Conservation (phyloP, 768 basidiomycete species). For the Termitomyces sp. region DNA sequence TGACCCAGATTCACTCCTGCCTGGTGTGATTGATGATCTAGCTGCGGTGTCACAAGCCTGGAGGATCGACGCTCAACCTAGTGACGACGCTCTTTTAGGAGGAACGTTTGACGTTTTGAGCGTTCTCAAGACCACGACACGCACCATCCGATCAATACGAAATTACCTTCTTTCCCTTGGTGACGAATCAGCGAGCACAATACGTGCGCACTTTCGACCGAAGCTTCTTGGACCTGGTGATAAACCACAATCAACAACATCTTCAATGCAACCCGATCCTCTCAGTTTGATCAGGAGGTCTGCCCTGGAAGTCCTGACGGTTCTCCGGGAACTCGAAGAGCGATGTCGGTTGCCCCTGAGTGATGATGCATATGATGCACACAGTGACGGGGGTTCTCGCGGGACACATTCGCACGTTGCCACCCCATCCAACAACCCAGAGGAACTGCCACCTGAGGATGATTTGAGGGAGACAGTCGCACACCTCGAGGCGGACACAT, state of each 20-base stretch:
- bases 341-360: conserved; percentile 64
- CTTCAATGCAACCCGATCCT: conserved; percentile 41
- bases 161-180: conserved; percentile 82
- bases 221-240: conserved; percentile 31
- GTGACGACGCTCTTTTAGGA: conserved; percentile 9
- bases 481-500: conserved; percentile 50
- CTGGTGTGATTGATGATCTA: conserved; percentile 74
- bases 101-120: conserved; percentile 54
- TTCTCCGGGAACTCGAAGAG: conserved; percentile 79
- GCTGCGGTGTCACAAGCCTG: conserved; percentile 57
- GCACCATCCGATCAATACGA: conserved; percentile 74
- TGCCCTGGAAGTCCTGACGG: conserved; percentile 78
- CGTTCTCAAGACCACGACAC: conserved; percentile 73
- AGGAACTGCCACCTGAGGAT: conserved; percentile 36
- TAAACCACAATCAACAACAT: conserved; percentile 29
- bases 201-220: conserved; percentile 54
- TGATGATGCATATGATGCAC: conserved; percentile 79
- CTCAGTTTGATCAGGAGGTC: conserved; percentile 65
- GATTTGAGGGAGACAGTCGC: conserved; percentile 16
- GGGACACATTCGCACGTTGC: conserved; percentile 34
- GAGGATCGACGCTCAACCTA: conserved; percentile 34
- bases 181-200: conserved; percentile 57
- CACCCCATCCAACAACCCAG: conserved; percentile 29
- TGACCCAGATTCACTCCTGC: conserved; percentile 72
- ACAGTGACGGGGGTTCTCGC: conserved; percentile 57